Percentiles rank a stretch among this genome's conserved stretches.
These are phyloP conservation scores for Ramaria rubella DNA, from an alignment of 768 basidiomycete genomes.

Conservation along the genomic window DNA sequence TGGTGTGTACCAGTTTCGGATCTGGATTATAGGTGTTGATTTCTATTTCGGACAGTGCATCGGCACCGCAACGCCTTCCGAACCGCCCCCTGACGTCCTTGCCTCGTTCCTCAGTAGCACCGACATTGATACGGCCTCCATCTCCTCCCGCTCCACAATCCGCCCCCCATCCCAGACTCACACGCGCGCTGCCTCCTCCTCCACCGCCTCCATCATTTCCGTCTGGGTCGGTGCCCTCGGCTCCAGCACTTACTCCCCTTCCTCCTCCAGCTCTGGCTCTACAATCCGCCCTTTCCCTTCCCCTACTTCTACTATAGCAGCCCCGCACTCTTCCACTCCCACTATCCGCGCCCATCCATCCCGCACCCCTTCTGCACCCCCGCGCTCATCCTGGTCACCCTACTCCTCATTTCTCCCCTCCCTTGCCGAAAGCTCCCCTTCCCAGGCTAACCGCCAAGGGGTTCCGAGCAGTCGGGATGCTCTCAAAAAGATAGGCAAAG, in stretches of 20 bases:
- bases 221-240: no score
- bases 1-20: not conserved
- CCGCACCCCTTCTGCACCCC: not conserved
- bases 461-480: no score
- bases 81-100: not conserved
- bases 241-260: not conserved
- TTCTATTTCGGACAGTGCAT: not conserved
- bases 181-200: no score
- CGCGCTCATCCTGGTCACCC: not conserved
- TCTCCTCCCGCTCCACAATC: not conserved
- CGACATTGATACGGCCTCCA: not conserved
- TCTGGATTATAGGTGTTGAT: not conserved
- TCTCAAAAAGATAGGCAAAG: no score
- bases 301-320: no score
- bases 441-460: no score
- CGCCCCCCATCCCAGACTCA: not conserved
- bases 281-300: not conserved
- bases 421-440: not conserved
- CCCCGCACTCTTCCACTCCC: not conserved
- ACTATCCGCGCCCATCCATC: not conserved
- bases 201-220: no score
- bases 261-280: not conserved
- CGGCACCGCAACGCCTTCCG: not conserved
- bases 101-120: not conserved
- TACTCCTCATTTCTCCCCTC: slow-evolving; percentile 2